Conservation (phyloP, 176 grass and related monocot species). For the Oryza glumipatula region DNA sequence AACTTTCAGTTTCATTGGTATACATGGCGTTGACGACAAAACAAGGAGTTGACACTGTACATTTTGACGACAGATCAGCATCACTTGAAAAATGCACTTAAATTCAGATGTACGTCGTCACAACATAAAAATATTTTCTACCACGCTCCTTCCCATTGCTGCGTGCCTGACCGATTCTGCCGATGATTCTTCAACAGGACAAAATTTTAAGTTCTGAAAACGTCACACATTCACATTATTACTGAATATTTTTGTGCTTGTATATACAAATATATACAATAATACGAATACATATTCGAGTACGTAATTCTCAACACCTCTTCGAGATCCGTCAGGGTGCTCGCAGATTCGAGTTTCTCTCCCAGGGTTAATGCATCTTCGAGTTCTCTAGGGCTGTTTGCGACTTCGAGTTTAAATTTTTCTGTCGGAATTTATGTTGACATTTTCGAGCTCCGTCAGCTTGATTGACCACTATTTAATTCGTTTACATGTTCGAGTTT, state of each 20-base stretch:
- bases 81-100: not conserved
- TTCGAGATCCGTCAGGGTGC: conserved; percentile 29
- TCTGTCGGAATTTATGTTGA: not conserved
- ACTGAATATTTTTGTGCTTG: not conserved
- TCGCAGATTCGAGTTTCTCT: conserved; percentile 34
- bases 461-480: not conserved
- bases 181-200: not conserved
- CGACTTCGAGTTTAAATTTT: not conserved
- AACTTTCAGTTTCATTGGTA: not conserved
- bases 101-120: conserved; percentile 9
- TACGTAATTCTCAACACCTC: conserved; percentile 29
- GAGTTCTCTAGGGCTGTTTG: conserved; percentile 14
- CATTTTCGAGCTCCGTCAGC: not conserved
- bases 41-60: not conserved
- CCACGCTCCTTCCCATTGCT: not conserved
- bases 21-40: not conserved
- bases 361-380: conserved; percentile 27
- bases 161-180: conserved; percentile 25
- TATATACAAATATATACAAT: not conserved
- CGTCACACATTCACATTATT: not conserved
- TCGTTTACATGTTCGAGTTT: not conserved
- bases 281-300: conserved; percentile 10
- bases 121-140: not conserved
- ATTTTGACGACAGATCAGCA: not conserved
- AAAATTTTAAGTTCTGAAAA: conserved; percentile 12